These are phyloP conservation scores for Suillus paluster DNA, from an alignment of 768 basidiomycete species.

Conservation along the genomic window DNA sequence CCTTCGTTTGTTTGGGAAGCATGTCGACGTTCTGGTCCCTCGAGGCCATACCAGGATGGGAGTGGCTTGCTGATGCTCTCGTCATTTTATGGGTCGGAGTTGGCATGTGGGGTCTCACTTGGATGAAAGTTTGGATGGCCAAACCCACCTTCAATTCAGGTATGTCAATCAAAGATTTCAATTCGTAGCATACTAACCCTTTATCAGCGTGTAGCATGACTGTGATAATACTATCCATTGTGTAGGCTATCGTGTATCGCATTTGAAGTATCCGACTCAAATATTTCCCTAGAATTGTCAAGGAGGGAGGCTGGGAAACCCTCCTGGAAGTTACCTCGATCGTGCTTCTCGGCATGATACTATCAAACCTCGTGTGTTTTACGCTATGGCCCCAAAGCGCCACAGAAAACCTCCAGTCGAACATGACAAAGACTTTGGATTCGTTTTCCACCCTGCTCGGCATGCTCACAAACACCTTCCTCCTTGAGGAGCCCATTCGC, in stretches of 20 bases:
- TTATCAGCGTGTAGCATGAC: slow-evolving; percentile 81
- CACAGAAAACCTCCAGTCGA: slow-evolving; percentile 76
- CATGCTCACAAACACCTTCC: slow-evolving; percentile 83
- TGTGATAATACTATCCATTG: slow-evolving; percentile 81
- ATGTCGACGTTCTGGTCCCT: slow-evolving; percentile 84
- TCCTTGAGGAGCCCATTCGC: slow-evolving; percentile 72
- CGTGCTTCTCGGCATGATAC: slow-evolving; percentile 71
- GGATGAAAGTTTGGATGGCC: slow-evolving; percentile 90
- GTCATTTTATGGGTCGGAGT: slow-evolving; percentile 85
- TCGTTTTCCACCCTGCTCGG: slow-evolving; percentile 88
- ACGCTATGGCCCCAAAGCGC: slow-evolving; percentile 86
- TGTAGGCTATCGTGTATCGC: slow-evolving; percentile 46
- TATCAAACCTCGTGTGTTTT: slow-evolving; percentile 88
- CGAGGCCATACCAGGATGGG: slow-evolving; percentile 69
- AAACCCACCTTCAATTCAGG: slow-evolving; percentile 92
- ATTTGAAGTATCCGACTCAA: slow-evolving; percentile 8
- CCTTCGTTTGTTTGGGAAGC: slow-evolving; percentile 72
- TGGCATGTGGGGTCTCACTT: slow-evolving; percentile 81
- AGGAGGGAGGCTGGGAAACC: slow-evolving; percentile 82
- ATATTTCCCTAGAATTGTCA: slow-evolving; percentile 65
- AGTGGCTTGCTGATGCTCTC: slow-evolving; percentile 73
- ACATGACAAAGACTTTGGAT: slow-evolving; percentile 84
- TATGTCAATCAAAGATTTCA: slow-evolving; percentile 28
- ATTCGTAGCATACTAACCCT: neutral
- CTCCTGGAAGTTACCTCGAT: slow-evolving; percentile 78